Conservation (phyloP, 768 basidiomycete genomes). For the Cytidiella melzeri region DNA sequence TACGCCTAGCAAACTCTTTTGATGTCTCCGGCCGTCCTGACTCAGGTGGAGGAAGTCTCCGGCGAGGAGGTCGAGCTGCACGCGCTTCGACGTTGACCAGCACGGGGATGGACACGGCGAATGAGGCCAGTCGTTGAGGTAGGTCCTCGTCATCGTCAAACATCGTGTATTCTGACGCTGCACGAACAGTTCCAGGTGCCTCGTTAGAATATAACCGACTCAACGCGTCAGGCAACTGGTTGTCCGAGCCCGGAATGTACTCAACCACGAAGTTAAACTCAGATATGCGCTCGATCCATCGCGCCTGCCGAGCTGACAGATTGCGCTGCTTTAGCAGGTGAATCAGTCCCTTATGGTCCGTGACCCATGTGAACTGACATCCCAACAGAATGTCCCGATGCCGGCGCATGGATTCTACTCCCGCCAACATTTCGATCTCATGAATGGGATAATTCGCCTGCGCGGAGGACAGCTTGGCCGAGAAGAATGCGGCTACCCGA, state of each 20-base stretch:
- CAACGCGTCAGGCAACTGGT: conserved; percentile 22
- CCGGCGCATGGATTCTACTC: conserved; percentile 33
- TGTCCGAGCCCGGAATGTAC: conserved; percentile 25
- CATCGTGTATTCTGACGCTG: conserved; percentile 17
- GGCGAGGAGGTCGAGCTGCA: neutral
- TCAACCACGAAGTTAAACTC: conserved; percentile 27
- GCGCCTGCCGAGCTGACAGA: too few species aligned
- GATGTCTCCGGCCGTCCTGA: conserved; percentile 9
- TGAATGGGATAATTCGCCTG: conserved; percentile 32
- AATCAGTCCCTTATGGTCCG: conserved; percentile 25
- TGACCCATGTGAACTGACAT: too few species aligned
- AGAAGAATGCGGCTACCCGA: too few species aligned
- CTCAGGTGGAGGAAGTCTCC: conserved; percentile 4
- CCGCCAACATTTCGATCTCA: conserved; percentile 31
- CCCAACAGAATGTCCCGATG: too few species aligned
- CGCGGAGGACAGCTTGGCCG: conserved; percentile 23
- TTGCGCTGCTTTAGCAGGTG: too few species aligned
- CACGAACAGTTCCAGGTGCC: conserved; percentile 12
- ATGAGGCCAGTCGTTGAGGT: neutral
- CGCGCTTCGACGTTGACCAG: conserved; percentile 10
- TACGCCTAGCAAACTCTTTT: conserved; percentile 7
- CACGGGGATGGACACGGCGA: too few species aligned
- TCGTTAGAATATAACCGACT: conserved; percentile 21
- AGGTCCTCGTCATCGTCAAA: conserved; percentile 12
- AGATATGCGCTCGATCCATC: conserved; percentile 23